phyloP scores from a whole-genome alignment of 1,139 yeast species.

The Sugiyamaella castrensis region DNA sequence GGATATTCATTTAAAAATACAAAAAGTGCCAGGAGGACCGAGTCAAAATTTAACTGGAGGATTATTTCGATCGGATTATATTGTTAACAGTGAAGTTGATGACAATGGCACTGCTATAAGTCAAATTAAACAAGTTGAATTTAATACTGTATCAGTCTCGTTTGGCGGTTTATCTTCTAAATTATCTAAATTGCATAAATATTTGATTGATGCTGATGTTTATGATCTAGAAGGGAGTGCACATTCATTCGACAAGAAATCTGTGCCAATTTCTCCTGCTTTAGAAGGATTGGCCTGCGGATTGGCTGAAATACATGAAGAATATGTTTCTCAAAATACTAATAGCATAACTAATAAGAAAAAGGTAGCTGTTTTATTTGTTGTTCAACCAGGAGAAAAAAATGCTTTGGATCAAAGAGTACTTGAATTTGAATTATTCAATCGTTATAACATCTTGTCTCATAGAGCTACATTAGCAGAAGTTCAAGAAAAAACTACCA shows the following conservation, averaged over 20 bases:
- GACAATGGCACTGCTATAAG: constrained; percentile 18
- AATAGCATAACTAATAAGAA: constrained; percentile 22
- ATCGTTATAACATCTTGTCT: constrained; percentile 55
- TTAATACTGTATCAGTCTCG: constrained; percentile 92
- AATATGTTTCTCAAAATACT: constrained; percentile 40
- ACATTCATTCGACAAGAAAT: constrained; percentile 37
- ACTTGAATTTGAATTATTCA: constrained; percentile 66
- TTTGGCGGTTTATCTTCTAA: constrained; percentile 87
- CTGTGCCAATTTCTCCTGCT: constrained; percentile 68
- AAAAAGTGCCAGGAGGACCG: constrained; percentile 36
- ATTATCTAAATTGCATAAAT: constrained; percentile 73
- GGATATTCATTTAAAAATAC: constrained; percentile 37
- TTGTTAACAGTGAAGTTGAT: constrained; percentile 50
- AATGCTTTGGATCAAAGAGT: constrained; percentile 90
- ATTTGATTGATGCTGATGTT: constrained; percentile 33
- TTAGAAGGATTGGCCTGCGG: constrained; percentile 62
- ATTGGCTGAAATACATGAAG: constrained; percentile 59
- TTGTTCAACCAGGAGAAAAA: constrained; percentile 82
- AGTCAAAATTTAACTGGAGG: constrained; percentile 78
- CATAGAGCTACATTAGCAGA: constrained; percentile 67
- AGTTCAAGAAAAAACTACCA: constrained; percentile 44
- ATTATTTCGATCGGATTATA: constrained; percentile 84
- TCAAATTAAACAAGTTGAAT: constrained; percentile 84
- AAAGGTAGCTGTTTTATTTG: constrained; percentile 61
- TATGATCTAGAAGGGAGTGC: constrained; percentile 24